A percentile compares a stretch with the other conserved stretches of the same genome.
Evolutionary conservation across 2,329 filamentous ascomycete genomes (phyloP).

Genomic region (Colletotrichum camelliae): DNA sequence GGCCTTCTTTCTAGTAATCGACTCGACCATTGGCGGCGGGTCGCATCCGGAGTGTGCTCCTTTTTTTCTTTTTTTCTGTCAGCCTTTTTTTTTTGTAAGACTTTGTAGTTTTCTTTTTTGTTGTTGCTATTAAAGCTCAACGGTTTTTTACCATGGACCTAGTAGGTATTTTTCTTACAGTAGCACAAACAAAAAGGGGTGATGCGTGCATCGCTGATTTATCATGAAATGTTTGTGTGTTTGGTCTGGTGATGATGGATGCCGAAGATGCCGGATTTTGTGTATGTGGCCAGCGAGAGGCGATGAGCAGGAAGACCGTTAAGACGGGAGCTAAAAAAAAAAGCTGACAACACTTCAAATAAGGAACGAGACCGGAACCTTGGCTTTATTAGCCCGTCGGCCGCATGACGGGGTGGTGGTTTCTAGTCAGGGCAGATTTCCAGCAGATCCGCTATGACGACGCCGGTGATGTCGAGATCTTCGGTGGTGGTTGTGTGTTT

Average conservation of each 20-base stretch:
- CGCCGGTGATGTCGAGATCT: conserved; percentile 17
- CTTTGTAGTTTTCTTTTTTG: not conserved
- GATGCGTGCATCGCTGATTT: not conserved
- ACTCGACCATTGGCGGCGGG: not conserved
- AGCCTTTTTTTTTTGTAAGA: not conserved
- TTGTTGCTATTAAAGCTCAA: not conserved
- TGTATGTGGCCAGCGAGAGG: not conserved
- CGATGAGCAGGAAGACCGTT: not conserved
- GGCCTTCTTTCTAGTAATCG: not conserved
- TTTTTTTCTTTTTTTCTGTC: not conserved
- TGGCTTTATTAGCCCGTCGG: not conserved
- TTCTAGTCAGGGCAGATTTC: not conserved
- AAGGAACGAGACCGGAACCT: not conserved
- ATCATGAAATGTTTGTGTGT: not conserved
- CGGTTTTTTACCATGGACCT: not conserved
- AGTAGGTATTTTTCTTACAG: not conserved
- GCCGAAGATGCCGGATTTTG: not conserved
- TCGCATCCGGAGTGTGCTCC: not conserved
- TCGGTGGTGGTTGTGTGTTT: not conserved
- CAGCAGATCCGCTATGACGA: conserved; percentile 15
- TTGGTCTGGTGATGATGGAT: not conserved
- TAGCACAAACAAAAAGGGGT: not conserved
- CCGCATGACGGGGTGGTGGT: not conserved
- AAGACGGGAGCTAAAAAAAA: not conserved
- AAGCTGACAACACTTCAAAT: not conserved